These are phyloP conservation scores for Nakaseomyces kungkrabaensis DNA, from an alignment of 1,139 yeast genomes.

Conservation along the genomic window DNA sequence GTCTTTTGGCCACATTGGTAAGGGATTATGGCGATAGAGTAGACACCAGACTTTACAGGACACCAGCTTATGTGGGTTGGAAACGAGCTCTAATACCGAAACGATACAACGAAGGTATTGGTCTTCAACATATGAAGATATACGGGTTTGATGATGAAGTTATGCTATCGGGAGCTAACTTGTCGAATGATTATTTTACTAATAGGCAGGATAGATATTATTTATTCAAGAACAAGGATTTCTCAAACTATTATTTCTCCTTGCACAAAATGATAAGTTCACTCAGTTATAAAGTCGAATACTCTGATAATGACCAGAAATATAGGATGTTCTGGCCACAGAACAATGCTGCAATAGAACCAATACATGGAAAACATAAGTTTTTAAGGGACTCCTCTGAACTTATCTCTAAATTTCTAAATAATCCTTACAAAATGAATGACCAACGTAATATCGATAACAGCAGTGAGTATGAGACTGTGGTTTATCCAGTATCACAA, in stretches of 20 bases:
- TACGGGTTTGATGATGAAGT: conserved; percentile 92
- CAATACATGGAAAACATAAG: conserved; percentile 46
- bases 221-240: conserved; percentile 44
- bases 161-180: conserved; percentile 81
- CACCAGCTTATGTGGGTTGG: conserved; percentile 73
- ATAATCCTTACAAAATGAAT: conserved; percentile 28
- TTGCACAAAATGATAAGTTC: conserved; percentile 59
- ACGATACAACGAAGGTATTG: conserved; percentile 81
- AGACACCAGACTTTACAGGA: conserved; percentile 75
- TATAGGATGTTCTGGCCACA: conserved; percentile 68
- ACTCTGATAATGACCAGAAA: conserved; percentile 38
- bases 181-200: conserved; percentile 87
- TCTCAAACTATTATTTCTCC: conserved; percentile 64
- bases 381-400: conserved; percentile 53
- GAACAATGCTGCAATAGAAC: conserved; percentile 63
- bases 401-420: conserved; percentile 48
- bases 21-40: conserved; percentile 64
- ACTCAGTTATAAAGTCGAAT: conserved; percentile 57
- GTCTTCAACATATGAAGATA: conserved; percentile 94
- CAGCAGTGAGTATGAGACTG: conserved; percentile 38
- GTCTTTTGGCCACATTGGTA: conserved; percentile 58
- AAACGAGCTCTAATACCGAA: conserved; percentile 60
- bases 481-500: conserved; percentile 89
- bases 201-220: conserved; percentile 93
- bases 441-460: conserved; percentile 15